These are phyloP conservation scores for Acacia crassicarpa DNA, from an alignment of 306 rosid species.

Conservation along the genomic window DNA sequence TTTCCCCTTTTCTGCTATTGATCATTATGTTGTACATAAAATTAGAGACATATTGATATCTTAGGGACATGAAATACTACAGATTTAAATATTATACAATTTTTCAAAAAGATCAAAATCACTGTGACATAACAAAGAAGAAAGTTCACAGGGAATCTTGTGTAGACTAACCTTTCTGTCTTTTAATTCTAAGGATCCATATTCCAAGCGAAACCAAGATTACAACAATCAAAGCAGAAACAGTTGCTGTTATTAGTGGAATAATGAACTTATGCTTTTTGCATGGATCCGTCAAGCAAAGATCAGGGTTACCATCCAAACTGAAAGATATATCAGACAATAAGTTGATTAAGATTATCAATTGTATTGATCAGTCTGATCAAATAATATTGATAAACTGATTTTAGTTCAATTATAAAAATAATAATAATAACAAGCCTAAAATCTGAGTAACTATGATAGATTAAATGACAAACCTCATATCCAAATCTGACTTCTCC, in stretches of 20 bases:
- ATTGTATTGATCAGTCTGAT: neutral
- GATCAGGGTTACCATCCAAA: neutral
- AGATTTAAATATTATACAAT: too few relatives aligned
- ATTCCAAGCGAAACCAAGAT: neutral
- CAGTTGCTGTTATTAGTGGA: neutral
- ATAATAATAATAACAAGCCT: too few relatives aligned
- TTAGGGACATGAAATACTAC: too few relatives aligned
- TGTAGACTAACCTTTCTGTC: neutral
- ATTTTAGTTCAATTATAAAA: neutral
- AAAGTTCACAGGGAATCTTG: neutral
- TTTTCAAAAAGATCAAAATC: too few relatives aligned
- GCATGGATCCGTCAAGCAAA: neutral
- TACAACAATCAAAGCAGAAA: neutral
- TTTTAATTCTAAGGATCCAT: constrained; percentile 1
- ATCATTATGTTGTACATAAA: too few relatives aligned
- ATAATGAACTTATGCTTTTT: neutral
- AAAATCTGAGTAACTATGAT: neutral
- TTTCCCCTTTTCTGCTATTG: too few relatives aligned
- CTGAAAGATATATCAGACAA: neutral
- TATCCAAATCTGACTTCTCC: constrained; percentile 1
- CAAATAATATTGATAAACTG: neutral
- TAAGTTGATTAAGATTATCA: neutral
- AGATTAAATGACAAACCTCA: constrained; percentile 15
- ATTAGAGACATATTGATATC: too few relatives aligned
- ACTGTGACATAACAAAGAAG: neutral